Base-by-base conservation (phyloP, 495 filamentous ascomycete species). In the Podospora sp. region DNA sequence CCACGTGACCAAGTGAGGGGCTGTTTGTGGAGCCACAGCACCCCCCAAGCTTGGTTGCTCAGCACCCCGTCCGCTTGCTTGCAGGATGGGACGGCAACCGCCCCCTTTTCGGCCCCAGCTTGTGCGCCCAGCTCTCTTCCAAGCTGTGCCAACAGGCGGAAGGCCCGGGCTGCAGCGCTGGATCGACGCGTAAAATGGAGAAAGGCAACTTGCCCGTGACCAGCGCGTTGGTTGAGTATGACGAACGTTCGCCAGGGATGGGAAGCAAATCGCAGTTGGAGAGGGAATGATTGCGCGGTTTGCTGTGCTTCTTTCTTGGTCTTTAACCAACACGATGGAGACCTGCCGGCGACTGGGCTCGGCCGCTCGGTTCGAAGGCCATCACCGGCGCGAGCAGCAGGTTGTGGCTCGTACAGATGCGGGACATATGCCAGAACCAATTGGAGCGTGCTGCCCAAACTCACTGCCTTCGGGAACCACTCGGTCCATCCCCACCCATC, bases 1-100 rank as follows among this genome's bases (percentile, higher is more conserved):
- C 61, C 69, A 73, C 69, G 73, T 75, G 71, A 71, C 26, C 24
- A 60, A 22, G 26, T 22, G 57, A 63, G 57, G 57, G 62, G 62
- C 27, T 25, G 16, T 1, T 16, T 49, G 60, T 62, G 29, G 60
- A n/a, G 20, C 36, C 20, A 33, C 29, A 9, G 59, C n/a, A 9
- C 26, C 26, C 26, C 26, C 36, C 2, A 46, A 46, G 49, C 20
- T 24, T 36, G 40, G 50, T 63, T 65, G 68, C 60, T 49, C 29
- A 62, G 65, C 29, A 40, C 51, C 60, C 40, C 40, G 25, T 36
- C 53, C 35, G 35, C 22, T 33, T 60, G 49, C 65, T 20, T 59
- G 57, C 24, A 33, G 65, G 49, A 52, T 68, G 62, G 65, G 59
- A 49, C 24, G 29, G 12, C 46, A 60, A 66, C 35, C 16, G 56